Base-by-base conservation (phyloP, 208 protist genomes). In the Endotrypanum monterogeii region DNA sequence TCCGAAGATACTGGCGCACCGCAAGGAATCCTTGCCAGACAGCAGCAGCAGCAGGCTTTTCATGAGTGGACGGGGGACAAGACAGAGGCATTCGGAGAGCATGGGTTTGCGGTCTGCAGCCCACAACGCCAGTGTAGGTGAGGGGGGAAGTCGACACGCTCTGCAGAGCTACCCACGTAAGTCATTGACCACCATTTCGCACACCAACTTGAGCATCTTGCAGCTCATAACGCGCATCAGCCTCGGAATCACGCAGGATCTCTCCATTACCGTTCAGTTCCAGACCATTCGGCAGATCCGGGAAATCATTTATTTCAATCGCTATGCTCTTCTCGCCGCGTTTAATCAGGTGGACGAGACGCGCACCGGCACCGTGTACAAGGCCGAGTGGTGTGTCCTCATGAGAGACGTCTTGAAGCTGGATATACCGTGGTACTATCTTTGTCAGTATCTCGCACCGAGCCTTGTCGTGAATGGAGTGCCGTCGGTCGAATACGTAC, bases 401-500 rank as follows among this genome's bases (percentile, higher is more conserved):
- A 89, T 94, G 85, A 79, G 84, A 14, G 83, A 85, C 44, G 85
- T 94, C 39, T 70, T 94, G 25, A 81, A 84, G 28, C 62, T 96
- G 8, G 89, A 96, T 65, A 73, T 97, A 41, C 91, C 93, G 32
- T 97, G 93, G 93, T 95, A 93, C 71, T 95, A 89, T 79, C 79
- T 97, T 25, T 89, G 86, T 67, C 81, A 90, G 74, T 95, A 89
- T 70, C 67, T 97, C 28, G 71, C 75, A 5, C 83, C 85, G 28
- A 78, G 80, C n/a, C 62, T 88, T 18, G 79, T 86, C 51, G 73
- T 90, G 32, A 80, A 89, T 69, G 91, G 83, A 58, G 86, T 92
- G 39, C 83, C 87, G 25, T 86, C 76, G 28, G 85, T 97, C n/a
- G 80, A 89, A 74, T 97, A 95, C 72, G 86, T 87, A n/a, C 76